Conservation (phyloP, 495 filamentous ascomycete species). For the Cairneyella variabilis region DNA sequence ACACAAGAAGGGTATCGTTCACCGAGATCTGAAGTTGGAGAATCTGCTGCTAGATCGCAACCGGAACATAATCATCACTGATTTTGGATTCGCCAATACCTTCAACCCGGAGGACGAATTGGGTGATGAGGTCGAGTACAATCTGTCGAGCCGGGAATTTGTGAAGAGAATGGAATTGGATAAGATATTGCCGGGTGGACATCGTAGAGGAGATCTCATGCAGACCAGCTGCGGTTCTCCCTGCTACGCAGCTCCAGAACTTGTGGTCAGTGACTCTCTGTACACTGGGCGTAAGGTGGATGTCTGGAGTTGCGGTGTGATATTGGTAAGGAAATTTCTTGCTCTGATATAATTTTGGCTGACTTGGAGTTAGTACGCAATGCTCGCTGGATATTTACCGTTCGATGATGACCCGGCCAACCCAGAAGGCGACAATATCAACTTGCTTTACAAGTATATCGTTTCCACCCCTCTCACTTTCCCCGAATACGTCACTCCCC, state of each 20-base stretch:
- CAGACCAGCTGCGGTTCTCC: constrained; percentile 80
- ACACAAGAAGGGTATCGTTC: constrained; percentile 98
- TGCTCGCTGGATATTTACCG: constrained; percentile 97
- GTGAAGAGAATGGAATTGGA: constrained; percentile 77
- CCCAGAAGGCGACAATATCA: constrained; percentile 98
- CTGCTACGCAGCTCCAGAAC: constrained; percentile 95
- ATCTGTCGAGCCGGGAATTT: constrained; percentile 77
- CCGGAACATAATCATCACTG: constrained; percentile 98
- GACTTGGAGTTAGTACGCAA: constrained; percentile 75
- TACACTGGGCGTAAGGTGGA: constrained; percentile 98
- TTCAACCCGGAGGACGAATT: constrained; percentile 89
- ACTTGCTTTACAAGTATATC: constrained; percentile 98
- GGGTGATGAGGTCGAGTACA: constrained; percentile 84
- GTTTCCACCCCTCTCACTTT: constrained; percentile 96
- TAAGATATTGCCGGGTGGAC: constrained; percentile 50
- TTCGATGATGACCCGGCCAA: constrained; percentile 99
- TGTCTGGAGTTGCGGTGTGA: constrained; percentile 99
- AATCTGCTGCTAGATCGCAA: constrained; percentile 95
- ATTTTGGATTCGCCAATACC: constrained; percentile 98
- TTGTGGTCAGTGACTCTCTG: constrained; percentile 94
- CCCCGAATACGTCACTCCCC: constrained; percentile 97
- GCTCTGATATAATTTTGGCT: constrained; percentile 18
- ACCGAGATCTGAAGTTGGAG: constrained; percentile 95
- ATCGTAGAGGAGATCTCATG: constrained; percentile 70
- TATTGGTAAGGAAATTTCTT: constrained; percentile 66